Evolutionary conservation across 768 basidiomycete species (phyloP).

Genomic region (Russula virescens): DNA sequence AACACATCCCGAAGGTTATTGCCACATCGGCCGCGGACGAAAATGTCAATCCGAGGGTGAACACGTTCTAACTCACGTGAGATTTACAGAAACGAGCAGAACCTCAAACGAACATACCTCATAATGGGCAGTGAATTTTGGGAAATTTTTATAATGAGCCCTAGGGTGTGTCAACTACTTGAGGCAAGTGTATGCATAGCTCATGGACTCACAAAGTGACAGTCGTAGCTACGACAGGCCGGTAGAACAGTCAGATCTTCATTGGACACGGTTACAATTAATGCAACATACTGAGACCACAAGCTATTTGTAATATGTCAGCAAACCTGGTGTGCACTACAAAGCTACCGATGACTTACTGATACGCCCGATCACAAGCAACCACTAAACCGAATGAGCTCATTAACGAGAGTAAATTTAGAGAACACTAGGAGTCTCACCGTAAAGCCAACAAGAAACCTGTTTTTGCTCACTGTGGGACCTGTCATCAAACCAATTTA

Average conservation of each 20-base stretch:
- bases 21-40: constrained; percentile 21
- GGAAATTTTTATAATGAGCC: constrained; percentile 10
- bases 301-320: constrained; percentile 7
- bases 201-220: constrained; percentile 10
- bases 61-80: constrained; percentile 18
- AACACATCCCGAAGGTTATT: constrained; percentile 23
- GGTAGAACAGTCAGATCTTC: background rate
- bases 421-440: constrained; percentile 1
- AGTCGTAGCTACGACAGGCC: constrained; percentile 12
- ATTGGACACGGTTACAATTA: background rate
- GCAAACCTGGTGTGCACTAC: background rate
- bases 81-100: background rate
- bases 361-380: constrained; percentile 12
- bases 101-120: background rate
- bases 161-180: background rate
- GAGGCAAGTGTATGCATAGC: background rate
- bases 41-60: constrained; percentile 23
- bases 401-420: background rate
- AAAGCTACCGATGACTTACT: constrained; percentile 7
- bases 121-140: constrained; percentile 3
- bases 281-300: constrained; percentile 17
- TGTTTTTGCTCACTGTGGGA: constrained; percentile 23
- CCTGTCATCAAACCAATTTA: background rate
- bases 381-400: background rate
- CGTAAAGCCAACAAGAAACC: constrained; percentile 17